These are phyloP conservation scores for Oidiodendron maius DNA, from an alignment of 495 filamentous ascomycete genomes.

Conservation along the genomic window DNA sequence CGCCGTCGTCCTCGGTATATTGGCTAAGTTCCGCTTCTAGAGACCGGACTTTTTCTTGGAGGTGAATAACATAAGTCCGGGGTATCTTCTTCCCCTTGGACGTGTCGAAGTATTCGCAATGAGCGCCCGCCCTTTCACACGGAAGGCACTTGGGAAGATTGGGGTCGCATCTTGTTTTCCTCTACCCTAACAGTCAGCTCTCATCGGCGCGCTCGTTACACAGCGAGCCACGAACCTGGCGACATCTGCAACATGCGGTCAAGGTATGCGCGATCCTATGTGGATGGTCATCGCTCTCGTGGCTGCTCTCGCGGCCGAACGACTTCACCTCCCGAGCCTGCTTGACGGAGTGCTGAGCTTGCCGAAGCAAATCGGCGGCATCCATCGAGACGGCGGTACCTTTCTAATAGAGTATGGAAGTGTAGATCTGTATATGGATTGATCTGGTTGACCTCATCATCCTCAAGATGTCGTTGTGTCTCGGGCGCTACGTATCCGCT, in stretches of 20 bases:
- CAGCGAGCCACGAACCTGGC: conserved; percentile 56
- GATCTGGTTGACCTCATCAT: conserved; percentile 16
- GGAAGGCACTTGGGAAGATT: conserved; percentile 85
- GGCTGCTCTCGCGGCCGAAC: conserved; percentile 22
- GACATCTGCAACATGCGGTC: conserved; percentile 80
- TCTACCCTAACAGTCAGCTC: conserved; percentile 37
- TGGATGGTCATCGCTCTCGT: conserved; percentile 37
- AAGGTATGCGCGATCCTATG: conserved; percentile 73
- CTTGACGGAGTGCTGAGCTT: conserved; percentile 38
- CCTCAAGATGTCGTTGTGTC: conserved; percentile 4
- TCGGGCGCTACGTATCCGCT: not conserved
- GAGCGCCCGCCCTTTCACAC: conserved; percentile 82
- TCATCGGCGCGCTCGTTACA: not conserved
- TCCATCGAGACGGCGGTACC: conserved; percentile 33
- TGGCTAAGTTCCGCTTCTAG: conserved; percentile 69
- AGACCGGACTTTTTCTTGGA: conserved; percentile 73
- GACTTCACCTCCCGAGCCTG: conserved; percentile 27
- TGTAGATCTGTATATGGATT: conserved; percentile 1
- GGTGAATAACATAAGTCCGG: conserved; percentile 78
- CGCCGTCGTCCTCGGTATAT: conserved; percentile 57
- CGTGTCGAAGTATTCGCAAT: conserved; percentile 91
- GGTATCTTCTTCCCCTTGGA: conserved; percentile 70
- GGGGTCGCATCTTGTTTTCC: conserved; percentile 91
- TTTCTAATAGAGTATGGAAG: not conserved
- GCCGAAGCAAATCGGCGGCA: conserved; percentile 41